Percentiles rank a stretch among this genome's conserved stretches.
These are phyloP conservation scores for Lanmaoa rubissima DNA, from an alignment of 768 basidiomycete species.

Conservation along the genomic window DNA sequence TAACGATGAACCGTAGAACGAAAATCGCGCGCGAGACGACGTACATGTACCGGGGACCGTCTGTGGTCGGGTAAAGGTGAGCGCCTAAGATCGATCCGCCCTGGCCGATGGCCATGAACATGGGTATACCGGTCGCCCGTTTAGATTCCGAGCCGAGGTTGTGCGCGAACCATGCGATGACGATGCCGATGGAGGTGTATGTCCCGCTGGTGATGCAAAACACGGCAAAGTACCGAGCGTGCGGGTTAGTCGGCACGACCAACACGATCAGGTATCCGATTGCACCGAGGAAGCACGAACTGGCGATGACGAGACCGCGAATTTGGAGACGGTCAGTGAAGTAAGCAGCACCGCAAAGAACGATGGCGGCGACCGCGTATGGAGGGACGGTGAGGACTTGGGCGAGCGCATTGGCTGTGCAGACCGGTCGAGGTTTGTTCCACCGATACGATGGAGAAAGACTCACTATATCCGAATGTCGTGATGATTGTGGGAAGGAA, in stretches of 20 bases:
- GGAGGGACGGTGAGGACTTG: constrained; percentile 82
- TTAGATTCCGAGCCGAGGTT: constrained; percentile 80
- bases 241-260: constrained; percentile 49
- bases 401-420: constrained; percentile 56
- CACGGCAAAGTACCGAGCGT: constrained; percentile 73
- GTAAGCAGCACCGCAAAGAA: constrained; percentile 59
- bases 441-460: background rate
- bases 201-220: constrained; percentile 78
- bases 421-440: background rate
- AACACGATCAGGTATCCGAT: constrained; percentile 62
- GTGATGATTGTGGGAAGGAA: constrained; percentile 82
- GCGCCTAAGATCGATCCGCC: constrained; percentile 76
- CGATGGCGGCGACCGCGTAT: constrained; percentile 66
- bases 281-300: constrained; percentile 30
- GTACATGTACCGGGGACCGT: constrained; percentile 66
- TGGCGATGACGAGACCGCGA: constrained; percentile 43
- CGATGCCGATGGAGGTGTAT: constrained; percentile 71
- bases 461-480: constrained; percentile 70
- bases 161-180: constrained; percentile 78
- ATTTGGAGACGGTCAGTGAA: constrained; percentile 65
- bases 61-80: constrained; percentile 62
- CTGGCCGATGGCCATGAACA: constrained; percentile 81
- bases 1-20: no score
- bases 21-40: constrained; percentile 15
- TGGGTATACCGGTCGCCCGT: constrained; percentile 70